Evolutionary conservation across 371 early-diverging fungal genomes (phyloP).

Genomic region (Batrachochytrium dendrobatidis): DNA sequence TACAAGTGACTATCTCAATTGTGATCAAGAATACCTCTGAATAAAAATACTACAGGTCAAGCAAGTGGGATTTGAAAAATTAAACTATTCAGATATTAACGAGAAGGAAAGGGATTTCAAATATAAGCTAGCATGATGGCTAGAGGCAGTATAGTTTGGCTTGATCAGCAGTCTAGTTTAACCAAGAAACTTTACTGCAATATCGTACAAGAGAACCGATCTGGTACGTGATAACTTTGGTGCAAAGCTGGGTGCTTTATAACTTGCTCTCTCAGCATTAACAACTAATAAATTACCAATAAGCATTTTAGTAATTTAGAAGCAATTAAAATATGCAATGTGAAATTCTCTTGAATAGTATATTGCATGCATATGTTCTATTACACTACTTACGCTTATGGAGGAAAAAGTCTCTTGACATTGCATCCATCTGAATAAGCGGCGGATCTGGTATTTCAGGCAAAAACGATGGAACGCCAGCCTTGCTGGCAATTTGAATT

Average conservation of each 20-base stretch:
- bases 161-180: no score
- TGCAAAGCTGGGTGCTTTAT: slow-evolving; percentile 47
- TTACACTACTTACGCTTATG: slow-evolving; percentile 33
- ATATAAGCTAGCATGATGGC: no score
- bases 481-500: slow-evolving; percentile 22
- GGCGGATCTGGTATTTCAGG: slow-evolving; percentile 50
- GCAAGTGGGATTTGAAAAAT: no score
- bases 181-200: slow-evolving; percentile 35
- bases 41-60: no score
- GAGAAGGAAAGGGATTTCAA: no score
- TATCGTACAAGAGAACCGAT: slow-evolving; percentile 42
- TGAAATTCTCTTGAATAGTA: neutral
- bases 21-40: no score
- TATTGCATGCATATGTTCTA: neutral
- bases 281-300: slow-evolving; percentile 29
- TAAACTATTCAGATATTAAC: no score
- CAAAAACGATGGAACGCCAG: slow-evolving; percentile 45
- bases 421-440: slow-evolving; percentile 34
- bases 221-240: slow-evolving; percentile 48
- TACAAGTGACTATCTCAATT: no score
- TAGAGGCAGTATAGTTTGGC: no score
- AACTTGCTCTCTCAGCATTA: slow-evolving; percentile 49
- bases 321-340: neutral
- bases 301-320: neutral
- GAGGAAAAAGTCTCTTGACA: slow-evolving; percentile 45